Percentiles rank a stretch among this genome's conserved stretches.
Evolutionary conservation across 345 rosid genomes (phyloP).

Genomic region (Boechera retrofracta): DNA sequence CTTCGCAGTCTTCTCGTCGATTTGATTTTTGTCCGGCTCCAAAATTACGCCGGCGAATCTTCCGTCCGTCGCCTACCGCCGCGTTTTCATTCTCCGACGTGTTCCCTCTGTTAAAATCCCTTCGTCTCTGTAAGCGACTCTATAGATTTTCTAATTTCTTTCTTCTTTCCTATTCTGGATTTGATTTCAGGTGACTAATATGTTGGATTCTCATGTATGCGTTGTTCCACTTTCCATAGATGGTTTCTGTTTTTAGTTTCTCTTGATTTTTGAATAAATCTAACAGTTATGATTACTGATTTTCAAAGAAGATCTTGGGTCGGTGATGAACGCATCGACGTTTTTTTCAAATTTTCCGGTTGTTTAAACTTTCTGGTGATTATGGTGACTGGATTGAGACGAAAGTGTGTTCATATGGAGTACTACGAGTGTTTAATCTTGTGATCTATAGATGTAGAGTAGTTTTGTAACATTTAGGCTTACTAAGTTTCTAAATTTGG

Average conservation of each 20-base stretch:
- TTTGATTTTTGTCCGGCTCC: background rate
- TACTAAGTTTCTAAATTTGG: constrained; percentile 8
- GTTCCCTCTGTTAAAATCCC: background rate
- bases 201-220: constrained; percentile 13
- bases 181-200: constrained; percentile 25
- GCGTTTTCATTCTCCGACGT: background rate
- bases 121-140: constrained; percentile 31
- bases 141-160: background rate
- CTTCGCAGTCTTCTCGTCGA: constrained; percentile 14
- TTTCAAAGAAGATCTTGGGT: background rate
- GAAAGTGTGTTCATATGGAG: background rate
- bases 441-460: background rate
- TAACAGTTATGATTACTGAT: background rate
- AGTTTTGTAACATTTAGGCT: constrained; percentile 1
- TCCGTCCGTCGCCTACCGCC: constrained; percentile 12
- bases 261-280: background rate
- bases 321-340: background rate
- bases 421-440: background rate
- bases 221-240: background rate
- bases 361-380: background rate
- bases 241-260: constrained; percentile 13
- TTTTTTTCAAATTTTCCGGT: background rate
- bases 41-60: constrained; percentile 24
- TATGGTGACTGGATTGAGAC: background rate
- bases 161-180: constrained; percentile 38